A percentile compares a stretch with the other conserved stretches of the same genome.
Conservation (phyloP, 768 basidiomycete genomes). For the Podaxis mareebaensis region DNA sequence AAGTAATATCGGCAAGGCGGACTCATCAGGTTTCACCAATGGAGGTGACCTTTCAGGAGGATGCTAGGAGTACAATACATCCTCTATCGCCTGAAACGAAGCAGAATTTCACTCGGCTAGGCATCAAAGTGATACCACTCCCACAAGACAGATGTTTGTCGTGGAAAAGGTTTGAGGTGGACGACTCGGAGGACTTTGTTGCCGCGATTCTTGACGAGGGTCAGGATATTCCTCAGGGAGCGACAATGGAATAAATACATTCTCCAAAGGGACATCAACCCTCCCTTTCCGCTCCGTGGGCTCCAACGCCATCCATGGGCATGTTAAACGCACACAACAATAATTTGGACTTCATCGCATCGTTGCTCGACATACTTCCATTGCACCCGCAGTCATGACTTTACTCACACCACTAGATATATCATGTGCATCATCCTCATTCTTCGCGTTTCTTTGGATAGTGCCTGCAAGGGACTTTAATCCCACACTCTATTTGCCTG, state of each 20-base stretch:
- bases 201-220: constrained; percentile 7
- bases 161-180: constrained; percentile 3
- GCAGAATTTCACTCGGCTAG: not conserved
- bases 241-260: not conserved
- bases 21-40: too few species aligned
- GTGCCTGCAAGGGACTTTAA: too few species aligned
- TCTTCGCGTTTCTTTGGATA: too few species aligned
- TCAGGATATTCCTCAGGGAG: not conserved
- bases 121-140: not conserved
- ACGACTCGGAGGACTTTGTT: constrained; percentile 15
- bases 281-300: too few species aligned
- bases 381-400: too few species aligned
- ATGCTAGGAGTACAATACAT: not conserved
- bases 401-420: too few species aligned
- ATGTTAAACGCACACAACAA: not conserved
- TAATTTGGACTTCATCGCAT: not conserved
- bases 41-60: not conserved
- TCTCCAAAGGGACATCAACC: too few species aligned
- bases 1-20: not conserved
- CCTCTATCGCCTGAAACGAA: not conserved
- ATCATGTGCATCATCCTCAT: too few species aligned
- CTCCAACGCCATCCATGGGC: too few species aligned
- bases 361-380: too few species aligned
- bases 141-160: not conserved
- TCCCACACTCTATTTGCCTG: too few species aligned